These are phyloP conservation scores for Aspergillus biplanus DNA, from an alignment of 495 filamentous ascomycete genomes.

Conservation along the genomic window DNA sequence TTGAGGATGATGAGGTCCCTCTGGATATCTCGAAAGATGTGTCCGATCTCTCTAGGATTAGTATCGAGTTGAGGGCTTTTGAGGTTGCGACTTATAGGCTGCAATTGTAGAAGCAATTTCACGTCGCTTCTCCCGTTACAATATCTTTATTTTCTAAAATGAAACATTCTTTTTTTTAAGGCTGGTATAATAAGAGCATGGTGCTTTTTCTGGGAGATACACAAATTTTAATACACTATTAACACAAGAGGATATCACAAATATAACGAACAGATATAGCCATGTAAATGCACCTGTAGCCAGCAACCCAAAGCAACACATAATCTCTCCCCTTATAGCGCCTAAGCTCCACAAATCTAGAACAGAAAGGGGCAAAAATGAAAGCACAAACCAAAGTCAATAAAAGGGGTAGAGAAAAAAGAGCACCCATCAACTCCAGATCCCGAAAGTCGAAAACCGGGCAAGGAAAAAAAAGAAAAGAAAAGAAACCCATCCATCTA, in stretches of 20 bases:
- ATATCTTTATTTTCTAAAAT: too few relatives aligned
- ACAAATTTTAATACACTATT: slow-evolving; percentile 6
- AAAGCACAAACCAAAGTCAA: slow-evolving; percentile 1
- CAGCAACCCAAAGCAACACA: neutral
- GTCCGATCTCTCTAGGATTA: slow-evolving; percentile 51
- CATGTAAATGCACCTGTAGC: slow-evolving; percentile 13
- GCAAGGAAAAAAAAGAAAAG: slow-evolving; percentile 17
- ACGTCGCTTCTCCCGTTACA: too few relatives aligned
- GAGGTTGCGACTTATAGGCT: slow-evolving; percentile 88
- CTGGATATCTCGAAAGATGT: slow-evolving; percentile 50
- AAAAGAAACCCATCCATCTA: neutral
- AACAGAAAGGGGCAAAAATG: slow-evolving; percentile 2
- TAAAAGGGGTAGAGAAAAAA: neutral
- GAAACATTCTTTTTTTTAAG: too few relatives aligned
- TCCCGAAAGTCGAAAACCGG: slow-evolving; percentile 2
- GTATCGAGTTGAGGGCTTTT: slow-evolving; percentile 77
- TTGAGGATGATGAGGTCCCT: slow-evolving; percentile 62
- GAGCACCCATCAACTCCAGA: slow-evolving; percentile 1
- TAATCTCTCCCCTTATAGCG: neutral
- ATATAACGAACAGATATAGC: slow-evolving; percentile 3
- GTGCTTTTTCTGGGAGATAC: neutral
- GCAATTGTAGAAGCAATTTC: slow-evolving; percentile 54
- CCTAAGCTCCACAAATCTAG: slow-evolving; percentile 11
- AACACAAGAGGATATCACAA: slow-evolving; percentile 24
- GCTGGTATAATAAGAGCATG: neutral